These are phyloP conservation scores for Fagus crenata DNA, from an alignment of 306 rosid genomes.

Conservation along the genomic window DNA sequence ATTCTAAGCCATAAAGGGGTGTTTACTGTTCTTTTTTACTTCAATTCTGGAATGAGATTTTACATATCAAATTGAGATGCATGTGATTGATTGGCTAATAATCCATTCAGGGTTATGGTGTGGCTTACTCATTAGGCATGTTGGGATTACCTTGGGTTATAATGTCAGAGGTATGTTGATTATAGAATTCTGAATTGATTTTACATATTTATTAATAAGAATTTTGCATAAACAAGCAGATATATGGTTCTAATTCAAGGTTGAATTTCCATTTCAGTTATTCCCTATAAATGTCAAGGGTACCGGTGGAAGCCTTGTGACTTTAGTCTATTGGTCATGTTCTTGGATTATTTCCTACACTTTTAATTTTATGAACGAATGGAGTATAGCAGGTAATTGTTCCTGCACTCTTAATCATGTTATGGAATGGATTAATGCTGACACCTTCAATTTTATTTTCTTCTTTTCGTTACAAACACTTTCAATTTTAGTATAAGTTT, in stretches of 20 bases:
- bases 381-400: conserved; percentile 42
- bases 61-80: neutral
- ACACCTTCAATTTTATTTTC: no score
- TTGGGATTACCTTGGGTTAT: conserved; percentile 28
- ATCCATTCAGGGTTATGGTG: neutral
- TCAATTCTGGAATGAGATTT: no score
- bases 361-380: conserved; percentile 41
- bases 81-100: neutral
- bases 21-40: no score
- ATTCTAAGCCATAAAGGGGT: neutral
- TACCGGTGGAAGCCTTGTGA: conserved; percentile 43
- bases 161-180: conserved; percentile 25
- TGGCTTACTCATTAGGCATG: conserved; percentile 16
- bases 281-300: conserved; percentile 47
- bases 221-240: no score
- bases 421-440: no score
- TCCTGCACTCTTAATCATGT: neutral
- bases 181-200: no score
- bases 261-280: conserved; percentile 23
- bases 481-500: no score
- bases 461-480: no score
- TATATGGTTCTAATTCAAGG: neutral
- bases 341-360: conserved; percentile 36
- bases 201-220: no score
- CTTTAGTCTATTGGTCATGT: conserved; percentile 27